Conservation (phyloP, 2,329 filamentous ascomycete genomes). For the Didymella exigua region DNA sequence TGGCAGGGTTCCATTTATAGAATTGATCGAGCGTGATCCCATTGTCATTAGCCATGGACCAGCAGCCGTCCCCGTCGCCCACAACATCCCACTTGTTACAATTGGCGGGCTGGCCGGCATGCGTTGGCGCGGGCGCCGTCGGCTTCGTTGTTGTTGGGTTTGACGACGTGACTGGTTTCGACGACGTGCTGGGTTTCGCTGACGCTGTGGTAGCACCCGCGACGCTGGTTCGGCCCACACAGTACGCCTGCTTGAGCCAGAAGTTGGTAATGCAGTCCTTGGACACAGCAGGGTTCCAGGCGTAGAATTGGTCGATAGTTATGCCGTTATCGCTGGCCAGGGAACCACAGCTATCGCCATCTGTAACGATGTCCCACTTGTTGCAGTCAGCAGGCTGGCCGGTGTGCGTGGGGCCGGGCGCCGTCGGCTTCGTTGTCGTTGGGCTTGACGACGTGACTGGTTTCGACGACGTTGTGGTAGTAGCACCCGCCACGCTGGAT, state of each 20-base stretch:
- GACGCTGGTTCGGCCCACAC: neutral
- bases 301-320: conserved; percentile 1
- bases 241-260: neutral
- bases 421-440: too few species aligned
- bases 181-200: too few species aligned
- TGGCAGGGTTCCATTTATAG: conserved; percentile 6
- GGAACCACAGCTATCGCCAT: conserved; percentile 2
- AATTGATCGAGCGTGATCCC: conserved; percentile 6
- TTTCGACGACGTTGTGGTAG: too few species aligned
- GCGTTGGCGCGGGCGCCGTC: neutral
- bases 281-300: conserved; percentile 4
- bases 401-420: neutral
- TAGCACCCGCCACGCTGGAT: too few species aligned
- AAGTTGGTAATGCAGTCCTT: neutral
- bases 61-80: neutral
- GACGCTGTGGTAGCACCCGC: neutral
- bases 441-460: too few species aligned
- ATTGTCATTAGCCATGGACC: neutral
- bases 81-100: neutral
- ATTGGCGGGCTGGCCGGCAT: neutral
- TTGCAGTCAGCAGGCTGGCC: conserved; percentile 2
- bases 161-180: neutral
- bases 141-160: too few species aligned
- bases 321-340: neutral
- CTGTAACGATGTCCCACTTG: neutral